Conservation (phyloP, 441 rosid species). For the Pelargonium myrrhifolium region DNA sequence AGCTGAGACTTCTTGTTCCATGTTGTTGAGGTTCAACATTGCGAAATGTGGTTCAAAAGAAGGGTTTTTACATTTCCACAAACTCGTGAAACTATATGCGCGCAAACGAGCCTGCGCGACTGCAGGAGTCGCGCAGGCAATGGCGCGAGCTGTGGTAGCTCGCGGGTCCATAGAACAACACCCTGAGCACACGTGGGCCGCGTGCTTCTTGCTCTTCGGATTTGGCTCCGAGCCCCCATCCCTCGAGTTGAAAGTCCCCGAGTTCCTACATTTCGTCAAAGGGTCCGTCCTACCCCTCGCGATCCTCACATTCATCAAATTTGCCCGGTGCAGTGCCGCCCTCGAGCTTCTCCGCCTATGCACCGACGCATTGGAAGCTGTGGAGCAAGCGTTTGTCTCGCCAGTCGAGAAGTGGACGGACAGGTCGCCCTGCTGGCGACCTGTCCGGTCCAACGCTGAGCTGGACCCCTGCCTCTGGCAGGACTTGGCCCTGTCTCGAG, state of each 20-base stretch:
- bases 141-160: constrained; percentile 61
- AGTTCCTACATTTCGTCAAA: constrained; percentile 47
- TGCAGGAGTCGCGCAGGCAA: constrained; percentile 43
- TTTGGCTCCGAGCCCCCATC: constrained; percentile 52
- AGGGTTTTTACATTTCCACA: constrained; percentile 53
- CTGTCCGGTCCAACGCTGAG: constrained; percentile 74
- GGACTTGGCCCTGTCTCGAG: constrained; percentile 79
- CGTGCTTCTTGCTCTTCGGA: constrained; percentile 66
- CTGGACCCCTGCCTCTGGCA: constrained; percentile 85
- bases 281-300: constrained; percentile 70
- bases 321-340: constrained; percentile 71
- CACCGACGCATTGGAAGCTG: constrained; percentile 77
- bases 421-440: constrained; percentile 86
- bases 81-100: constrained; percentile 60
- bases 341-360: constrained; percentile 77
- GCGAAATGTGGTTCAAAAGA: constrained; percentile 57
- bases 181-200: constrained; percentile 73
- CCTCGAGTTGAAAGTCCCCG: constrained; percentile 61
- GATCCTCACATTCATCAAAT: constrained; percentile 52
- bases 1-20: constrained; percentile 19
- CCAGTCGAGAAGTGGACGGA: constrained; percentile 85
- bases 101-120: constrained; percentile 35
- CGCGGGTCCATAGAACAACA: constrained; percentile 52
- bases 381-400: constrained; percentile 75
- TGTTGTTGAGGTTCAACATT: constrained; percentile 73